A percentile compares a stretch with the other conserved stretches of the same genome.
Conservation (phyloP, 768 basidiomycete species). For the Leccinum broughii region DNA sequence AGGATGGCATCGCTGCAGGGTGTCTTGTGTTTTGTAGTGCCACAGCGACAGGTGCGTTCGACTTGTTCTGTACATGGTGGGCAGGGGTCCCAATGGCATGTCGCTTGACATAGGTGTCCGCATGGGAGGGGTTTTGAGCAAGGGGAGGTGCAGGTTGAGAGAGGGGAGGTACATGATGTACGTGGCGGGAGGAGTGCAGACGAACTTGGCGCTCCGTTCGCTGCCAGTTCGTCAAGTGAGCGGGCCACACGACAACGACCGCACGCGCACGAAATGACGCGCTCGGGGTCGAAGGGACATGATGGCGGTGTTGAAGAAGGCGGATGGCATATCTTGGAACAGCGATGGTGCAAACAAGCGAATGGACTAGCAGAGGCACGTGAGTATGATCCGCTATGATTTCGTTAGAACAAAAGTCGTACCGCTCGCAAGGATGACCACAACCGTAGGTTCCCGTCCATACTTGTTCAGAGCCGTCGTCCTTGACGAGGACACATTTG, state of each 20-base stretch:
- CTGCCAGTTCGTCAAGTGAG: constrained; percentile 37
- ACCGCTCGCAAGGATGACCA: constrained; percentile 58
- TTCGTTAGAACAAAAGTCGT: constrained; percentile 10
- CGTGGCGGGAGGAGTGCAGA: constrained; percentile 40
- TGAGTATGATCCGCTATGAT: not conserved
- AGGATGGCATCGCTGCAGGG: constrained; percentile 44
- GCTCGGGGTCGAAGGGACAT: constrained; percentile 74
- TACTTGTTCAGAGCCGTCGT: constrained; percentile 36
- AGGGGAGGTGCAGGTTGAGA: constrained; percentile 73
- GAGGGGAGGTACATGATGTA: constrained; percentile 63
- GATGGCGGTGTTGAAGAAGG: constrained; percentile 53
- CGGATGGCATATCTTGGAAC: constrained; percentile 76
- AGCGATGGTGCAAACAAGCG: constrained; percentile 77
- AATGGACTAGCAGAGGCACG: constrained; percentile 46
- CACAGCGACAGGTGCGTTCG: constrained; percentile 85
- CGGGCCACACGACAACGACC: constrained; percentile 48
- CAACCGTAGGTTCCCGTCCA: constrained; percentile 77
- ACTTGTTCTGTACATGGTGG: constrained; percentile 74
- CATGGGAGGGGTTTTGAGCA: constrained; percentile 75
- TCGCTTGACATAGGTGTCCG: constrained; percentile 65
- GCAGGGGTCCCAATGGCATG: constrained; percentile 80
- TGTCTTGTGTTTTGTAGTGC: constrained; percentile 54
- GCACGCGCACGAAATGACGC: constrained; percentile 79
- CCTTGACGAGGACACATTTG: constrained; percentile 29
- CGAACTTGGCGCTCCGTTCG: not conserved